Percentiles rank a stretch among this genome's conserved stretches.
Evolutionary conservation across 176 grass and related monocot genomes (phyloP).

Genomic region (Musa itinerans): DNA sequence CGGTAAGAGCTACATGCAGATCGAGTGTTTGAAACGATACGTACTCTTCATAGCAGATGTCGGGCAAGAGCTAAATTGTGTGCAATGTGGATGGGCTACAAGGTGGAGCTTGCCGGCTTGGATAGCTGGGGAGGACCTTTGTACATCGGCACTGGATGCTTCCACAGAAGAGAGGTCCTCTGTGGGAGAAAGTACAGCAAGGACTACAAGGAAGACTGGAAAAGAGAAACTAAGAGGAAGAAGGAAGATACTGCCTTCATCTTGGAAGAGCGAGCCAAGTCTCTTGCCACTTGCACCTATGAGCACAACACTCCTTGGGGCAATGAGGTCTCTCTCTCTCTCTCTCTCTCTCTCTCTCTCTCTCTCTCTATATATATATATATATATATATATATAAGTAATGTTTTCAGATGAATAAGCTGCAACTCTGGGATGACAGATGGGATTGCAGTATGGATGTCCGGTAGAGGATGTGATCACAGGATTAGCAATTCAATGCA

Average conservation of each 20-base stretch:
- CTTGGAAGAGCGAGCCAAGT: constrained; percentile 42
- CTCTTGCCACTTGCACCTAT: constrained; percentile 45
- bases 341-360: neutral
- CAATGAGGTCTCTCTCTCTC: constrained; percentile 34
- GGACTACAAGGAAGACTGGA: constrained; percentile 11
- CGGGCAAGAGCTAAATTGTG: constrained; percentile 4
- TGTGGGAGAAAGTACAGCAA: constrained; percentile 33
- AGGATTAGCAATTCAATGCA: constrained; percentile 56
- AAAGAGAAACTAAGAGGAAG: constrained; percentile 41
- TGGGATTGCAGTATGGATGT: constrained; percentile 64
- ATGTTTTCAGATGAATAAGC: neutral
- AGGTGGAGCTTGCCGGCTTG: constrained; percentile 58
- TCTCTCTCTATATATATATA: too few species aligned
- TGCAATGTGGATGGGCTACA: neutral
- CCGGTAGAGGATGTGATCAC: constrained; percentile 70
- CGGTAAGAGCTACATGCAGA: constrained; percentile 26
- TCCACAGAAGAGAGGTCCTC: constrained; percentile 54
- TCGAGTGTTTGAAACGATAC: constrained; percentile 10
- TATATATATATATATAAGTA: too few species aligned
- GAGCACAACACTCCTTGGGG: constrained; percentile 62
- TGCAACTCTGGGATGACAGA: constrained; percentile 35
- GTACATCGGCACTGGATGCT: constrained; percentile 67
- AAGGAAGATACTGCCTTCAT: constrained; percentile 22
- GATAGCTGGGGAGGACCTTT: constrained; percentile 63
- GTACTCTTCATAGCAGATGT: constrained; percentile 15